phyloP scores from a whole-genome alignment of 805 yeast genomes.

The Wickerhamomyces chambardii region DNA sequence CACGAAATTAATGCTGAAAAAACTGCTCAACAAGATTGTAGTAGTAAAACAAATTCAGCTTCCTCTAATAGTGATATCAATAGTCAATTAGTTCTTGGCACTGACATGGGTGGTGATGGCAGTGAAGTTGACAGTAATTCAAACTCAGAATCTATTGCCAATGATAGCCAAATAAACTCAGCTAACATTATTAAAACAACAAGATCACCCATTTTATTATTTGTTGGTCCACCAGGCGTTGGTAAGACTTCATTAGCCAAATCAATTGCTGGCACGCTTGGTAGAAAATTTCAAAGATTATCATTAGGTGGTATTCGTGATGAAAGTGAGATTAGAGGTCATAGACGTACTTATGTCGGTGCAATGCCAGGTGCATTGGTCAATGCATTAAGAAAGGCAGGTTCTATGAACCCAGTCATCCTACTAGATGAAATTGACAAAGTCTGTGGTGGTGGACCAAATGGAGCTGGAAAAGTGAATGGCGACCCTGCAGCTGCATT shows the following conservation, averaged over 20 bases:
- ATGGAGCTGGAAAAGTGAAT: conserved; percentile 33
- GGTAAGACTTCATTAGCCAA: conserved; percentile 86
- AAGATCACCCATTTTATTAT: conserved; percentile 66
- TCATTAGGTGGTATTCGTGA: conserved; percentile 86
- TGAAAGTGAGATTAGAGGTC: conserved; percentile 87
- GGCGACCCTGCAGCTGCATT: conserved; percentile 92
- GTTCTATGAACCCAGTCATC: conserved; percentile 76
- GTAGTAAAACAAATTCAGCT: no score
- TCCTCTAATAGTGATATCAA: background rate
- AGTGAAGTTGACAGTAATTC: background rate
- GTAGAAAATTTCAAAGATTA: conserved; percentile 68
- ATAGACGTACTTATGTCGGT: conserved; percentile 85
- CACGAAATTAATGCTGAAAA: conserved; percentile 14
- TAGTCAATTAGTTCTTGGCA: conserved; percentile 1
- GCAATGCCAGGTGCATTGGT: conserved; percentile 84
- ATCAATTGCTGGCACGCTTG: conserved; percentile 67
- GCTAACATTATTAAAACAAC: conserved; percentile 1
- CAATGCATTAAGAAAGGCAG: conserved; percentile 67
- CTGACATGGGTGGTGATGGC: background rate
- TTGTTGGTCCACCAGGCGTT: conserved; percentile 92
- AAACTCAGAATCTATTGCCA: background rate
- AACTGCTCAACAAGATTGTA: no score
- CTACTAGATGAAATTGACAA: conserved; percentile 83
- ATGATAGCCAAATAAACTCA: conserved; percentile 4
- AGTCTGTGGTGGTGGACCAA: conserved; percentile 47